These are phyloP conservation scores for Ophioceras dolichostomum DNA, from an alignment of 2,329 filamentous ascomycete species.

Conservation along the genomic window DNA sequence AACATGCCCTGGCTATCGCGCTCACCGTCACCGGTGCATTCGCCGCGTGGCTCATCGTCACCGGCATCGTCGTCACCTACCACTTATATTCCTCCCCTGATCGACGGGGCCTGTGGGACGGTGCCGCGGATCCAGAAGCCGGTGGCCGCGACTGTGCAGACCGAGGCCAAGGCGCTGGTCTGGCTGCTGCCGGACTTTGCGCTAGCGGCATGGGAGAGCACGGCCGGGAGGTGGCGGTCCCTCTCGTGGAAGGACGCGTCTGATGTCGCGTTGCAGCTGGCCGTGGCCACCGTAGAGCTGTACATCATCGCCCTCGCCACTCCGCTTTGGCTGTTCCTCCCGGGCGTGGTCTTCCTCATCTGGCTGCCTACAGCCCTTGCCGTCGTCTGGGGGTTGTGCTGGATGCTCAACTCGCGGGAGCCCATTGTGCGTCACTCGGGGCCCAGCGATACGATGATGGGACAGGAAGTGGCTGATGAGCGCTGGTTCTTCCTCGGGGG, in stretches of 20 bases:
- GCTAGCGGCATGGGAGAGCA: background rate
- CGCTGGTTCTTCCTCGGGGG: constrained; percentile 22
- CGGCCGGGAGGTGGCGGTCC: background rate
- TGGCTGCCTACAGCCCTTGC: constrained; percentile 13
- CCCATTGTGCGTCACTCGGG: background rate
- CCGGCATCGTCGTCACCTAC: constrained; percentile 9
- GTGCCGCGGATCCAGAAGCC: constrained; percentile 14
- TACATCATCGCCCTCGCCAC: constrained; percentile 13
- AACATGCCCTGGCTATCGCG: constrained; percentile 1
- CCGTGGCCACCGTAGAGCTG: constrained; percentile 13
- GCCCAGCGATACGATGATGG: constrained; percentile 7
- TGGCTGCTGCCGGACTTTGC: constrained; percentile 1
- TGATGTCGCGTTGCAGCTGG: constrained; percentile 12
- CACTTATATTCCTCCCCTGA: constrained; percentile 21
- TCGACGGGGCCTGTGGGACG: constrained; percentile 21
- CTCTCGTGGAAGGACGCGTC: constrained; percentile 6
- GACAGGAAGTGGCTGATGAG: constrained; percentile 15
- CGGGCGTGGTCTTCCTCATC: constrained; percentile 15
- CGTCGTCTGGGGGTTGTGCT: constrained; percentile 13
- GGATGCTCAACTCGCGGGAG: constrained; percentile 15
- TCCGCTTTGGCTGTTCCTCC: constrained; percentile 16
- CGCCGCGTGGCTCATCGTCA: background rate
- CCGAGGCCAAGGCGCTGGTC: background rate
- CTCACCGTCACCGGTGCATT: background rate
- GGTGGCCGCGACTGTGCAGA: background rate